A percentile compares a stretch with the other conserved stretches of the same genome.
Evolutionary conservation across 2,329 filamentous ascomycete species (phyloP).

Genomic region (Endothia cerciana): DNA sequence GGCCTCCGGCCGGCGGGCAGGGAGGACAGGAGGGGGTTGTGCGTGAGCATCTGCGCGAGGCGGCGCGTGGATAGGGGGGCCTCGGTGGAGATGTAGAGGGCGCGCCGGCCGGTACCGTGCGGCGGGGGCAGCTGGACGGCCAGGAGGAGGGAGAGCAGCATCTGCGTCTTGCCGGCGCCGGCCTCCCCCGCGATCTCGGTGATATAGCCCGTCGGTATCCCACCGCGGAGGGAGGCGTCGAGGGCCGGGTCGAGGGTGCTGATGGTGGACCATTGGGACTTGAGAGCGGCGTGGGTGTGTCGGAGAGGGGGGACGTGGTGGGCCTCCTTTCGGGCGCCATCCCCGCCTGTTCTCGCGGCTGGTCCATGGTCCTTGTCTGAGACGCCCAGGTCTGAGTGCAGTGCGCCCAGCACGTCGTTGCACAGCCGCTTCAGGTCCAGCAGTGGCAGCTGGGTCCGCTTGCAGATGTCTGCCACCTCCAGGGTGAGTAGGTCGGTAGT

Average conservation of each 20-base stretch:
- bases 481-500: slow-evolving; percentile 85
- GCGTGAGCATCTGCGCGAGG: slow-evolving; percentile 75
- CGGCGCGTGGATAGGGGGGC: slow-evolving; percentile 80
- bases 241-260: slow-evolving; percentile 79
- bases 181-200: slow-evolving; percentile 93
- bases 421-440: slow-evolving; percentile 78
- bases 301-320: slow-evolving; percentile 40
- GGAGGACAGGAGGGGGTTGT: slow-evolving; percentile 62
- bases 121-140: slow-evolving; percentile 80
- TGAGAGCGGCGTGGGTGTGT: slow-evolving; percentile 37
- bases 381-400: slow-evolving; percentile 66
- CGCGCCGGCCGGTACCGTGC: slow-evolving; percentile 70
- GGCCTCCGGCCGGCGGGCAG: slow-evolving; percentile 45
- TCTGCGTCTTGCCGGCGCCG: slow-evolving; percentile 92
- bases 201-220: slow-evolving; percentile 78
- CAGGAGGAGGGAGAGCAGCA: slow-evolving; percentile 83
- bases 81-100: slow-evolving; percentile 94
- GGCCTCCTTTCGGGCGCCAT: slow-evolving; percentile 4
- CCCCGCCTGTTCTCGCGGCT: slow-evolving; percentile 30
- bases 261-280: slow-evolving; percentile 60
- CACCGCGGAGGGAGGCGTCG: slow-evolving; percentile 73
- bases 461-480: slow-evolving; percentile 80
- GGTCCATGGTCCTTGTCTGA: slow-evolving; percentile 22
- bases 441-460: slow-evolving; percentile 80
- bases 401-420: slow-evolving; percentile 65